Conservation (phyloP, 139 green algal species). For the Coelastrella sp. region DNA sequence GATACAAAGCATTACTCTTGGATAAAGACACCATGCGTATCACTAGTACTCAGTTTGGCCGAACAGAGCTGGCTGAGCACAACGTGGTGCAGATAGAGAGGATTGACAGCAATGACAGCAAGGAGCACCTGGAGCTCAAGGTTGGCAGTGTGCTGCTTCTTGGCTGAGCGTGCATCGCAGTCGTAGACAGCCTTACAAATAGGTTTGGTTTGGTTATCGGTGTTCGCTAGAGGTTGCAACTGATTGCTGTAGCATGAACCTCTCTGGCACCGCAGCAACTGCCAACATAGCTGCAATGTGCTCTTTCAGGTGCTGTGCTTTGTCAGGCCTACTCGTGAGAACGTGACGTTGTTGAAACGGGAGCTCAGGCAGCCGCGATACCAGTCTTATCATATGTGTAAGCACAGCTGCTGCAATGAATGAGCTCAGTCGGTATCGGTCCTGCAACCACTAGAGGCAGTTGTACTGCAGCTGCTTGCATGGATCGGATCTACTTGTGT, state of each 20-base stretch:
- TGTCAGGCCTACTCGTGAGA: slow-evolving; percentile 91
- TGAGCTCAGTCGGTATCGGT: not conserved
- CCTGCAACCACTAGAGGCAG: no score
- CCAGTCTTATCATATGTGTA: slow-evolving; percentile 91
- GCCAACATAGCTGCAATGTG: not conserved
- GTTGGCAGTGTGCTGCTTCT: slow-evolving; percentile 46
- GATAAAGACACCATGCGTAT: slow-evolving; percentile 93
- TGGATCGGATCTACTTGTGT: no score
- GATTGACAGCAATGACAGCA: slow-evolving; percentile 72
- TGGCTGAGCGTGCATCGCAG: no score
- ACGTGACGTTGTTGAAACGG: slow-evolving; percentile 84
- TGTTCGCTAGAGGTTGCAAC: no score
- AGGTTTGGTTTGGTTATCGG: no score
- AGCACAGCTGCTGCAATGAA: slow-evolving; percentile 54
- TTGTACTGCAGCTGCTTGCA: no score
- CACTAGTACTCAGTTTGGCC: slow-evolving; percentile 83
- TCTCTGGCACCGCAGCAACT: no score
- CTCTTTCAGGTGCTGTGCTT: slow-evolving; percentile 88
- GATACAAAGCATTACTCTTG: slow-evolving; percentile 95
- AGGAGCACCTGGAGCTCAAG: slow-evolving; percentile 89
- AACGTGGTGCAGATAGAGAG: slow-evolving; percentile 95
- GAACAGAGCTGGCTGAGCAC: slow-evolving; percentile 93
- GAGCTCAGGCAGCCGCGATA: slow-evolving; percentile 92
- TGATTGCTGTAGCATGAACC: no score
- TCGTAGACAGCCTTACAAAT: no score